Conservation (phyloP, 2,329 filamentous ascomycete genomes). For the Pseudogymnoascus sp. region DNA sequence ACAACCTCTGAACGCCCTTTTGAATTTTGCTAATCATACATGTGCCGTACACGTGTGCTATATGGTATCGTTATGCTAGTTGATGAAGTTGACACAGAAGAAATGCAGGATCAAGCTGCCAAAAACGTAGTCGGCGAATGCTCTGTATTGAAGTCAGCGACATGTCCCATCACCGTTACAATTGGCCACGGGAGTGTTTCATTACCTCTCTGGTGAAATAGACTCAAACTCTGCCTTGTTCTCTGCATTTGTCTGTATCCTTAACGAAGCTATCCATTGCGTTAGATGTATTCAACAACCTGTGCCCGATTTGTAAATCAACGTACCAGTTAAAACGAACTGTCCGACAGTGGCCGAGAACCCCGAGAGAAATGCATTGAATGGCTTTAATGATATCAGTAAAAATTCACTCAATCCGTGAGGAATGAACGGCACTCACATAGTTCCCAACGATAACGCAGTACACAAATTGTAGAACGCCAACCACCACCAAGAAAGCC, state of each 20-base stretch:
- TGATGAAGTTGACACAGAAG: slow-evolving; percentile 99
- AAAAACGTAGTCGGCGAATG: slow-evolving; percentile 93
- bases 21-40: slow-evolving; percentile 8
- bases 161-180: background rate
- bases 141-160: slow-evolving; percentile 42
- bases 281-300: background rate
- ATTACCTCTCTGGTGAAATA: slow-evolving; percentile 72
- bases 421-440: slow-evolving; percentile 48
- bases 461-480: slow-evolving; percentile 87
- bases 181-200: background rate
- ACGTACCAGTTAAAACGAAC: slow-evolving; percentile 83
- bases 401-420: background rate
- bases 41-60: slow-evolving; percentile 9
- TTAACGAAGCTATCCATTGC: slow-evolving; percentile 50
- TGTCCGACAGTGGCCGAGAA: slow-evolving; percentile 93
- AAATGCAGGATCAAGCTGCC: slow-evolving; percentile 95
- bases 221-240: slow-evolving; percentile 70
- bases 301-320: background rate
- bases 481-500: slow-evolving; percentile 75
- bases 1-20: slow-evolving; percentile 12
- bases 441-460: slow-evolving; percentile 90
- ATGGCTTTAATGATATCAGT: slow-evolving; percentile 56
- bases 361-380: slow-evolving; percentile 95
- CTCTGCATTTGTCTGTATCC: slow-evolving; percentile 82
- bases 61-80: slow-evolving; percentile 43